Conservation (phyloP, 345 rosid genomes). For the Pseudoturritis turrita region DNA sequence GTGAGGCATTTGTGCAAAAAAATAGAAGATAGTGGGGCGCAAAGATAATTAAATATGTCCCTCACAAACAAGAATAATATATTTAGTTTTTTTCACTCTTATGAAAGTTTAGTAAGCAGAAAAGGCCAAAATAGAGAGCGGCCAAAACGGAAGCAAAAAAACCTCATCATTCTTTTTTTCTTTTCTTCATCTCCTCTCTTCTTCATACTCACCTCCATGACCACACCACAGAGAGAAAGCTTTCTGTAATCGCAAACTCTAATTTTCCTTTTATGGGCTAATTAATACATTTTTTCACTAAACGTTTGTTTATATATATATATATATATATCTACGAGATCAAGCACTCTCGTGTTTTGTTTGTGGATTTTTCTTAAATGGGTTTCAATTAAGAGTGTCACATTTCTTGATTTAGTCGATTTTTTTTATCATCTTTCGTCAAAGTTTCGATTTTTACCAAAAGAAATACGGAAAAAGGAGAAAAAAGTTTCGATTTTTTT, state of each 20-base stretch:
- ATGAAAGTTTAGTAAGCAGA: constrained; percentile 14
- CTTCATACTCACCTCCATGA: constrained; percentile 20
- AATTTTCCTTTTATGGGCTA: neutral
- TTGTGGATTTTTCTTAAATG: neutral
- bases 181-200: constrained; percentile 21
- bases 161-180: constrained; percentile 16
- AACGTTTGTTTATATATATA: neutral
- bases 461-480: neutral
- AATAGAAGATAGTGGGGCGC: neutral
- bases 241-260: neutral
- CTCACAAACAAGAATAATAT: too few relatives aligned
- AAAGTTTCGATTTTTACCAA: neutral
- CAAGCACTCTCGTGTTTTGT: neutral
- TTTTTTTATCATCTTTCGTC: neutral
- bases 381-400: constrained; percentile 15
- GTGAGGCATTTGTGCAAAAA: neutral
- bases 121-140: constrained; percentile 33
- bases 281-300: neutral
- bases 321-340: constrained; percentile 8
- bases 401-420: constrained; percentile 4
- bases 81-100: neutral
- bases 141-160: constrained; percentile 32
- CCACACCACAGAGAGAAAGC: constrained; percentile 14
- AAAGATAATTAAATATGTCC: neutral
- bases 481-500: neutral